These are phyloP conservation scores for Lophium mytilinum DNA, from an alignment of 495 filamentous ascomycete genomes.

Conservation along the genomic window DNA sequence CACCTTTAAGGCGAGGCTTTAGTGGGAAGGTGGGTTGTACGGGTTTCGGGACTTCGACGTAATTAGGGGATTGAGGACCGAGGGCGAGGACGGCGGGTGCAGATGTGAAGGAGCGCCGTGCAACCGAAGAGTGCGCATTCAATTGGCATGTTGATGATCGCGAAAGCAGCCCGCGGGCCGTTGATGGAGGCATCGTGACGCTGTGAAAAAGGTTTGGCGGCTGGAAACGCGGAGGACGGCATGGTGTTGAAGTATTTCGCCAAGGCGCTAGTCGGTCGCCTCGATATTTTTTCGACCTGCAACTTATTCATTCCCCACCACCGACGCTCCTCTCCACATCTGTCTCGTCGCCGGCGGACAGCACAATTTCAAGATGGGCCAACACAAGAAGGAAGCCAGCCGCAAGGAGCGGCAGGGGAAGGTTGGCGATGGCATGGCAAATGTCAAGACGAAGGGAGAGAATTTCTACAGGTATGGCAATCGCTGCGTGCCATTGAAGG, in stretches of 20 bases:
- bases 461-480: slow-evolving; percentile 70
- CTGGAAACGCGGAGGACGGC: background rate
- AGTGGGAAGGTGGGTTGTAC: slow-evolving; percentile 36
- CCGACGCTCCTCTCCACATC: background rate
- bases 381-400: slow-evolving; percentile 83
- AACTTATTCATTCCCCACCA: background rate
- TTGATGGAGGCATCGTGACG: slow-evolving; percentile 27
- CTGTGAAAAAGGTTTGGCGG: no score
- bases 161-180: slow-evolving; percentile 18
- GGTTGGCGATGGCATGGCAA: slow-evolving; percentile 71
- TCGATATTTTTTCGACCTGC: background rate
- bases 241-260: background rate
- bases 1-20: slow-evolving; percentile 54
- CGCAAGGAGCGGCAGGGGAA: slow-evolving; percentile 78
- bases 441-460: slow-evolving; percentile 90
- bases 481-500: background rate
- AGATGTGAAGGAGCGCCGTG: slow-evolving; percentile 38
- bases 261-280: background rate
- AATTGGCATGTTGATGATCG: slow-evolving; percentile 15
- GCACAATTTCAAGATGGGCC: slow-evolving; percentile 62
- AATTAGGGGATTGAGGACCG: slow-evolving; percentile 63
- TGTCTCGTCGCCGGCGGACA: background rate
- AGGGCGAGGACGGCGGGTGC: slow-evolving; percentile 31
- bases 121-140: slow-evolving; percentile 20
- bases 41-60: slow-evolving; percentile 62